A percentile compares a stretch with the other conserved stretches of the same genome.
Conservation (phyloP, 169 alveolate species). For the Plasmodium fragile region DNA sequence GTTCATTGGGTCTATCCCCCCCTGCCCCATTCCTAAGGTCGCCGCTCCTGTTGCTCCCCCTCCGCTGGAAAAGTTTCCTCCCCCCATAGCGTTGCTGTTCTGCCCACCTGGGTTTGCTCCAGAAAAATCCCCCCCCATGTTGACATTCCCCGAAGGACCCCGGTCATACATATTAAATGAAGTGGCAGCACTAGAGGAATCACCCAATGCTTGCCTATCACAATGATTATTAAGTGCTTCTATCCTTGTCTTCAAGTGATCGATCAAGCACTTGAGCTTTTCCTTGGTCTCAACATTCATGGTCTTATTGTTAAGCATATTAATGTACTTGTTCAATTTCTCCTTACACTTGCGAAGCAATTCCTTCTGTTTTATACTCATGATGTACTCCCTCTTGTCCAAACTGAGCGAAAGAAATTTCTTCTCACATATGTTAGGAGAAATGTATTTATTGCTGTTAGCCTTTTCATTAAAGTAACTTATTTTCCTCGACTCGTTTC, state of each 20-base stretch:
- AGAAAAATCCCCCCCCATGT: neutral
- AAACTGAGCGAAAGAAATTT: conserved; percentile 57
- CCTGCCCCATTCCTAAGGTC: too few species aligned
- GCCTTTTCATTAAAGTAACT: conserved; percentile 61
- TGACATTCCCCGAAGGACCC: neutral
- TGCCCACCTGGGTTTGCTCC: neutral
- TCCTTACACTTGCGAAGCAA: conserved; percentile 67
- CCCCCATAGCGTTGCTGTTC: neutral
- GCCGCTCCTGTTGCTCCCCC: neutral
- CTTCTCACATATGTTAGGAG: conserved; percentile 53
- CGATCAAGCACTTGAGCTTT: conserved; percentile 38
- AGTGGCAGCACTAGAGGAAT: neutral
- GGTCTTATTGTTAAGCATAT: conserved; percentile 54
- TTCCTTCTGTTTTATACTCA: conserved; percentile 71
- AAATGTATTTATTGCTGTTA: conserved; percentile 59
- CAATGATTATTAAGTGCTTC: conserved; percentile 51
- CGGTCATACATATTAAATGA: neutral
- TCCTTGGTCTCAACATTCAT: conserved; percentile 27
- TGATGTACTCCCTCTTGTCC: conserved; percentile 48
- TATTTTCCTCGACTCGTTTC: conserved; percentile 72
- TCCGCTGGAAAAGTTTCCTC: neutral
- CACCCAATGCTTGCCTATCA: neutral
- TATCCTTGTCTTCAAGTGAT: conserved; percentile 49
- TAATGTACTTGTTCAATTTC: conserved; percentile 50
- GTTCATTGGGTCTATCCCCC: neutral